Conservation (phyloP, 371 early-diverging fungal species). For the Entomophthora muscae region DNA sequence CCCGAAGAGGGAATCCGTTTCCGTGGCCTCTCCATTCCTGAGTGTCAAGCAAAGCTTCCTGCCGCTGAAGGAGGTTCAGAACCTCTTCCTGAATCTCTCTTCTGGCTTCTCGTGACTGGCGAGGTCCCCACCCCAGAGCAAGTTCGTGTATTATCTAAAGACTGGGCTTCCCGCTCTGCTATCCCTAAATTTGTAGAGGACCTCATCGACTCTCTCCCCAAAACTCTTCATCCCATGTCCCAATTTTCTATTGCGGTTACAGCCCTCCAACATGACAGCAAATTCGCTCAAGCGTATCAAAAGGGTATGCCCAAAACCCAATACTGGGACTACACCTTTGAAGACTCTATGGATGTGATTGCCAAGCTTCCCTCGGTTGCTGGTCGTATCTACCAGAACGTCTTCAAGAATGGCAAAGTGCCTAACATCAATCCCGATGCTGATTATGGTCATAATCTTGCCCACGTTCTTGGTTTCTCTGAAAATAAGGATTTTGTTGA, state of each 20-base stretch:
- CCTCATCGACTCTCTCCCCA: conserved; percentile 91
- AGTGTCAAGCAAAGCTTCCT: conserved; percentile 85
- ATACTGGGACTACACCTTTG: conserved; percentile 94
- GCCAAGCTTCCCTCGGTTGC: conserved; percentile 94
- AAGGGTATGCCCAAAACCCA: conserved; percentile 83
- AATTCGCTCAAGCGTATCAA: conserved; percentile 93
- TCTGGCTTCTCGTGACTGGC: conserved; percentile 95
- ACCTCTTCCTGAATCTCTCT: conserved; percentile 93
- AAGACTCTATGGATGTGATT: conserved; percentile 94
- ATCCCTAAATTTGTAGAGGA: conserved; percentile 89
- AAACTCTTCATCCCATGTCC: conserved; percentile 96
- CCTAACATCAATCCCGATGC: conserved; percentile 58
- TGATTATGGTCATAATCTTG: conserved; percentile 92
- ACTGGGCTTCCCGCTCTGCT: conserved; percentile 86
- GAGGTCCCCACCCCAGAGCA: conserved; percentile 92
- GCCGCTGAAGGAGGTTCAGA: conserved; percentile 75
- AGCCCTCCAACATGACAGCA: conserved; percentile 87
- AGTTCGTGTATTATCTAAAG: conserved; percentile 76
- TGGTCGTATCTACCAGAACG: conserved; percentile 95
- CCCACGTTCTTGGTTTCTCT: conserved; percentile 79
- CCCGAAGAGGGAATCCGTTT: conserved; percentile 97
- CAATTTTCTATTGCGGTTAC: conserved; percentile 92
- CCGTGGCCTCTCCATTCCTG: conserved; percentile 91
- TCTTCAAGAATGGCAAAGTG: conserved; percentile 92
- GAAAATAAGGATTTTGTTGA: conserved; percentile 81